Conservation (phyloP, 495 filamentous ascomycete genomes). For the Aspergillus sclerotiicarbonarius region DNA sequence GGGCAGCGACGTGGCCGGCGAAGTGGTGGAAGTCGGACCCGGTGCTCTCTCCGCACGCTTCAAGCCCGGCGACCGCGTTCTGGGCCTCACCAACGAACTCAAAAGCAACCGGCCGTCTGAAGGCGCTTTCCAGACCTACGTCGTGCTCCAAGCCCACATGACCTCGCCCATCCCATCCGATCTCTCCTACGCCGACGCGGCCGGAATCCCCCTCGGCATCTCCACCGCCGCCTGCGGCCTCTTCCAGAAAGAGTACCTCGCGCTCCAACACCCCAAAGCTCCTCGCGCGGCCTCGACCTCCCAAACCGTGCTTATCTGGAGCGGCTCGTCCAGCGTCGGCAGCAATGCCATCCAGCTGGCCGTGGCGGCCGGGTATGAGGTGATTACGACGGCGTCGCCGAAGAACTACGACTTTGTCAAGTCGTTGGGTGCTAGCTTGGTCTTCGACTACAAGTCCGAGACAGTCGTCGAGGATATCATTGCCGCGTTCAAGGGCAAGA, state of each 20-base stretch:
- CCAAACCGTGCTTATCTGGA: constrained; percentile 56
- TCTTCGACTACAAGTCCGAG: constrained; percentile 55
- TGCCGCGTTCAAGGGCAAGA: constrained; percentile 18
- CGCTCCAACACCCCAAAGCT: constrained; percentile 34
- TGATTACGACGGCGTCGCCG: constrained; percentile 52
- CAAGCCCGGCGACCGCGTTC: constrained; percentile 28
- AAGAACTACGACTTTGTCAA: constrained; percentile 54
- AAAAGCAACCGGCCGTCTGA: constrained; percentile 11
- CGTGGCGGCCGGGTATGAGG: constrained; percentile 53
- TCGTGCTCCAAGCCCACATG: constrained; percentile 10
- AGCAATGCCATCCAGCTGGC: constrained; percentile 60
- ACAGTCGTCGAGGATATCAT: constrained; percentile 30
- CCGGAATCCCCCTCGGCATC: constrained; percentile 42
- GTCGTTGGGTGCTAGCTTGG: constrained; percentile 50
- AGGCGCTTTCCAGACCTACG: constrained; percentile 28
- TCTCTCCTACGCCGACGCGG: constrained; percentile 22
- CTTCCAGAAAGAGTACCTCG: constrained; percentile 45
- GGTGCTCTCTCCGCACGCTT: constrained; percentile 21
- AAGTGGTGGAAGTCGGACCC: constrained; percentile 49
- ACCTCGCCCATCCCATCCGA: neutral
- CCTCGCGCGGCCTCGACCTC: constrained; percentile 24
- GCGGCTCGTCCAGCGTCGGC: constrained; percentile 57
- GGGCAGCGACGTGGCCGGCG: constrained; percentile 56
- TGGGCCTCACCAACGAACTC: constrained; percentile 11
- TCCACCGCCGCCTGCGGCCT: constrained; percentile 54